These are phyloP conservation scores for Nemania diffusa DNA, from an alignment of 2,329 filamentous ascomycete species.

Conservation along the genomic window DNA sequence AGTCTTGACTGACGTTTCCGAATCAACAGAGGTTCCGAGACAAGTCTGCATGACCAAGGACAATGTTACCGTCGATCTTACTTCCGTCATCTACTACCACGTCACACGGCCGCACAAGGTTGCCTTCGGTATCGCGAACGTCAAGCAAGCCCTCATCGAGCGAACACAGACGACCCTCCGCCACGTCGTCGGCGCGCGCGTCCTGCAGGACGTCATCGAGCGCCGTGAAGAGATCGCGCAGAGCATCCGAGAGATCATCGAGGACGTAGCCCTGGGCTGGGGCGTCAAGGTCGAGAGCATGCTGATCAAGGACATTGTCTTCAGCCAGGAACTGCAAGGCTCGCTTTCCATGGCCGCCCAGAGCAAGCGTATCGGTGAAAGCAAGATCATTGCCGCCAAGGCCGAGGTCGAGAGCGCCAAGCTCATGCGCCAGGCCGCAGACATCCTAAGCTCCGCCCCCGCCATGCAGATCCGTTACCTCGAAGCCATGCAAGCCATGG, in stretches of 20 bases:
- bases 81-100: constrained; percentile 99
- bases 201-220: constrained; percentile 98
- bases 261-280: constrained; percentile 93
- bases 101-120: constrained; percentile 95
- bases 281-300: constrained; percentile 97
- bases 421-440: constrained; percentile 90
- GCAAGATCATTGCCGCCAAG: constrained; percentile 96
- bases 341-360: constrained; percentile 98
- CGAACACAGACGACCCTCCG: constrained; percentile 97
- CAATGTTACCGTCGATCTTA: constrained; percentile 93
- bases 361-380: constrained; percentile 97
- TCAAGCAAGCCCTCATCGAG: constrained; percentile 95
- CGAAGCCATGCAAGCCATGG: constrained; percentile 99
- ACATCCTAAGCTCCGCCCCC: constrained; percentile 89
- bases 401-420: constrained; percentile 97
- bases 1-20: constrained; percentile 13
- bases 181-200: constrained; percentile 93
- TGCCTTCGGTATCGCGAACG: constrained; percentile 94
- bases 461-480: constrained; percentile 99
- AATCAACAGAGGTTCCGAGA: constrained; percentile 78
- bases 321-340: constrained; percentile 94
- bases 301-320: constrained; percentile 99
- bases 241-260: constrained; percentile 96
- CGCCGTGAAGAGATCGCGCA: constrained; percentile 96
- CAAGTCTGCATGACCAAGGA: constrained; percentile 99